Percentiles rank a stretch among this genome's conserved stretches.
These are phyloP conservation scores for Elaeagnus macrophylla DNA, from an alignment of 306 rosid species.

Conservation along the genomic window DNA sequence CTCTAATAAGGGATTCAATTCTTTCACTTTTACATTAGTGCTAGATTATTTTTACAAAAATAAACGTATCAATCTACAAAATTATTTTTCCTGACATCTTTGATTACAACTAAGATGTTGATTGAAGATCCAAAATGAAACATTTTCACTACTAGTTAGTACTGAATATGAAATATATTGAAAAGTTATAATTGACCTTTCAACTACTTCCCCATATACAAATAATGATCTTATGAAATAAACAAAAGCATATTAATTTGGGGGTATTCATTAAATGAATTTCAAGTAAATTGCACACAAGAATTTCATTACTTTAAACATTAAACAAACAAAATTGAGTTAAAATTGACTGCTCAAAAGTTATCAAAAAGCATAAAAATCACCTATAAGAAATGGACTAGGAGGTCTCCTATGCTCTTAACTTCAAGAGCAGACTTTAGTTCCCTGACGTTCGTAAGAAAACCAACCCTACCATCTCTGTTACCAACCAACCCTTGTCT, in stretches of 20 bases:
- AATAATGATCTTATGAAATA: too few relatives aligned
- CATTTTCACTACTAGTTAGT: too few relatives aligned
- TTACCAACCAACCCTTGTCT: conserved; percentile 42
- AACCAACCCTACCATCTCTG: conserved; percentile 50
- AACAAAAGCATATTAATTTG: too few relatives aligned
- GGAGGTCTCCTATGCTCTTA: conserved; percentile 64
- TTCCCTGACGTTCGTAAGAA: conserved; percentile 71
- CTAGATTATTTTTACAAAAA: too few relatives aligned
- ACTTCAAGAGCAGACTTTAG: conserved; percentile 24
- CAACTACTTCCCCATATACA: too few relatives aligned
- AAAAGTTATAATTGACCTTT: too few relatives aligned
- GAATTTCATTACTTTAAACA: background rate
- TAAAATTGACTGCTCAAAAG: background rate
- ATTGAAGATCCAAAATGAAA: too few relatives aligned
- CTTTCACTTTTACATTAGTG: too few relatives aligned
- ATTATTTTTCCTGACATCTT: too few relatives aligned
- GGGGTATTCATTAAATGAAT: background rate
- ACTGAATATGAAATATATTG: too few relatives aligned
- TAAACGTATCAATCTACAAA: too few relatives aligned
- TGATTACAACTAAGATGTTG: too few relatives aligned
- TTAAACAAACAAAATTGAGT: conserved; percentile 17
- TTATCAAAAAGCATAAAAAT: background rate
- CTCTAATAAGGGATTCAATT: background rate
- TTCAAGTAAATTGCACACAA: background rate
- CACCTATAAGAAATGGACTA: conserved; percentile 58